These are phyloP conservation scores for Candida bentonensis DNA, from an alignment of 805 yeast species.

Conservation along the genomic window DNA sequence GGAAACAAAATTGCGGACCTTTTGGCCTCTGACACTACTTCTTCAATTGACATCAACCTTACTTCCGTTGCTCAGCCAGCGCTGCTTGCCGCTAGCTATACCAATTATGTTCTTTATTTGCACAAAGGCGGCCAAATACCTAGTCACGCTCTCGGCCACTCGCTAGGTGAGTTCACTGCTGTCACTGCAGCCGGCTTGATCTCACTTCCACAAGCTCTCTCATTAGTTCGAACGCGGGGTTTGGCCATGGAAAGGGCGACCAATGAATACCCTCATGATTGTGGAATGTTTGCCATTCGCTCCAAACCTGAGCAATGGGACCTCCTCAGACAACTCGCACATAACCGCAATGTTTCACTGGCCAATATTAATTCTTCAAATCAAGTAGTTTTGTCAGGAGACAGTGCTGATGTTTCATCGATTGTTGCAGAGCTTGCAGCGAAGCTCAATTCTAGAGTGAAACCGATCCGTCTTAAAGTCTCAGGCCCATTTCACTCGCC, in stretches of 20 bases:
- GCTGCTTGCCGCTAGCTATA: slow-evolving; percentile 29
- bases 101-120: slow-evolving; percentile 16
- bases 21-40: slow-evolving; percentile 8
- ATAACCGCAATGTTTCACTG: slow-evolving; percentile 19
- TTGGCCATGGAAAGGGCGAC: slow-evolving; percentile 30
- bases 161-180: slow-evolving; percentile 39
- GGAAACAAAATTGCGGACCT: slow-evolving; percentile 18
- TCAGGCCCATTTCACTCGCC: slow-evolving; percentile 37
- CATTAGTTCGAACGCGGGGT: slow-evolving; percentile 32
- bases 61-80: slow-evolving; percentile 44
- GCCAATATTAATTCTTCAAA: slow-evolving; percentile 33
- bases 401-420: slow-evolving; percentile 14
- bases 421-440: slow-evolving; percentile 14
- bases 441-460: slow-evolving; percentile 14
- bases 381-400: slow-evolving; percentile 35
- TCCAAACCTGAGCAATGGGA: slow-evolving; percentile 6
- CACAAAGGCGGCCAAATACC: slow-evolving; percentile 10
- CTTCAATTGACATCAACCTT: slow-evolving; percentile 12
- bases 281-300: slow-evolving; percentile 15
- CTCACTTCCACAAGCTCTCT: slow-evolving; percentile 23
- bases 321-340: slow-evolving; percentile 2
- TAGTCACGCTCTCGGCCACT: slow-evolving; percentile 28
- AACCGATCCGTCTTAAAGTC: slow-evolving; percentile 26
- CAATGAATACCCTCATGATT: slow-evolving; percentile 21
- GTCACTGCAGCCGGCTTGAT: slow-evolving; percentile 25